These are phyloP conservation scores for Podila minutissima DNA, from an alignment of 192 early-diverging fungal genomes.

Conservation along the genomic window DNA sequence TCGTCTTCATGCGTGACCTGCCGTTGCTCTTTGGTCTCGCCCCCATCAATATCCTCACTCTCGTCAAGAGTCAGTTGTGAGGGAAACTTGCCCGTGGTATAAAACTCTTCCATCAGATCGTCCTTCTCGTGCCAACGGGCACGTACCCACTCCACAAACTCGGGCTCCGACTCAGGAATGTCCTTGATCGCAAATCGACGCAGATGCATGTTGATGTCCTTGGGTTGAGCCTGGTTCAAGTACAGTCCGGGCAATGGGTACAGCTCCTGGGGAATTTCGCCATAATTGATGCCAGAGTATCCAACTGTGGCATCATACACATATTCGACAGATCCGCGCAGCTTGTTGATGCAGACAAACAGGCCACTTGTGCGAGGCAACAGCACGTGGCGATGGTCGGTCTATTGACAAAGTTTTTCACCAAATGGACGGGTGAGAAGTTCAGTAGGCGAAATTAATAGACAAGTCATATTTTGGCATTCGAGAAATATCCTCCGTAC, in stretches of 20 bases:
- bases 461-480: conserved; percentile 3
- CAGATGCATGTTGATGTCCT: conserved; percentile 85
- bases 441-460: not conserved
- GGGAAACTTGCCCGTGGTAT: conserved; percentile 77
- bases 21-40: not conserved
- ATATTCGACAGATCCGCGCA: conserved; percentile 73
- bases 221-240: conserved; percentile 75
- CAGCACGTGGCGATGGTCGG: conserved; percentile 74
- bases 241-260: conserved; percentile 84
- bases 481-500: conserved; percentile 24
- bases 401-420: conserved; percentile 31
- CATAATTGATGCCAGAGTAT: conserved; percentile 77
- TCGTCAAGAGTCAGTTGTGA: conserved; percentile 33
- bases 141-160: conserved; percentile 81
- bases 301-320: conserved; percentile 93
- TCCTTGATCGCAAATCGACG: conserved; percentile 69
- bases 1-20: not conserved
- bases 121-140: conserved; percentile 88
- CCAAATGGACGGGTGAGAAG: not conserved
- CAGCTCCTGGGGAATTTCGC: conserved; percentile 84
- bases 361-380: conserved; percentile 89
- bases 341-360: conserved; percentile 71
- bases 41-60: not conserved
- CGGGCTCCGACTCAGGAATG: conserved; percentile 75
- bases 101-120: conserved; percentile 80